Base-by-base conservation (phyloP, 768 basidiomycete genomes). In the Hygrocybe punicea region DNA sequence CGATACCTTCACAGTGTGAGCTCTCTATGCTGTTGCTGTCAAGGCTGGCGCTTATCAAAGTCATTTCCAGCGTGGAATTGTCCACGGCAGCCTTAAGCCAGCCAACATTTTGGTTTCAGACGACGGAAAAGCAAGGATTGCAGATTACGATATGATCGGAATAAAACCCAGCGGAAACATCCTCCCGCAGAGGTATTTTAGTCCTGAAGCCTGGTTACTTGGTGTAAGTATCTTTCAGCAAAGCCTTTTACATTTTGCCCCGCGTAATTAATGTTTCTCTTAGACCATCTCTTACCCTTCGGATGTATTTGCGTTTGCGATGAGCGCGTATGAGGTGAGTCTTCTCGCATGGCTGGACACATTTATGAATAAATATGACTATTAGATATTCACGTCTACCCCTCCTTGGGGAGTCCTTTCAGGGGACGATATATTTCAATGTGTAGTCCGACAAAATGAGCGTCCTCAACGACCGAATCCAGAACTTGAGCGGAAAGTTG, bases 201-300 rank as follows among this genome's bases (percentile, higher is more conserved):
- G 68, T 34, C 68, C 68, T 4, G 68, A 69, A 45, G 61, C 62
- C 9, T 68, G 67, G 68, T 68, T 68, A 57, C n/a, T n/a, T n/a
- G 68, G 67, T 19, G 67, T 69, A 44, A 49, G 67, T 62, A 14
- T 35, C 42, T 35, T 9, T n/a, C 23, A 23, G 42, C 33, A 4
- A 23, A 11, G n/a, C n/a, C n/a, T n/a, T 13, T 39, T 44, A 25
- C 14, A 2, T 52, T 6, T 1, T 19, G 9, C 51, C n/a, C n/a
- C n/a, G n/a, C n/a, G n/a, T n/a, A n/a, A n/a, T 58, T n/a, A 51
- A 36, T 33, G n/a, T 19, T 8, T 34, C 21, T 57, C 48, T 7
- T 46, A 69, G 67, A 65, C 65, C 6, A 23, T 58, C 13, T 66
- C 66, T 17, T 58, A 58, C 33, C 33, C 66, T n/a, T 68, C 68